phyloP scores from a whole-genome alignment of 768 basidiomycete genomes.

The Mycena indigotica region DNA sequence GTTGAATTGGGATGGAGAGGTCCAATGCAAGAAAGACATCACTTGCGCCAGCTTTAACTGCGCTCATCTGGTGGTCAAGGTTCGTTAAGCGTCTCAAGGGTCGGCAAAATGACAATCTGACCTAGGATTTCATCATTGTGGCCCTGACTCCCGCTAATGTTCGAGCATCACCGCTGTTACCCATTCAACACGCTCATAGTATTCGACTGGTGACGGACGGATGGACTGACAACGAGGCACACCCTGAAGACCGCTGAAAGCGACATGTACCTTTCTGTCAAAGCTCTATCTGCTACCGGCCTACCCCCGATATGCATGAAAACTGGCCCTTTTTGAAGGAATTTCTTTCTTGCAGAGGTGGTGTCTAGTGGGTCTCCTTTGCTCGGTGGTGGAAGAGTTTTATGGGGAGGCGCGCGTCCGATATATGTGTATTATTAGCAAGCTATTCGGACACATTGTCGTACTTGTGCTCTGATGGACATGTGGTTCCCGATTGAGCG shows the following conservation, averaged over 20 bases:
- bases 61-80: conserved; percentile 51
- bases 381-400: background rate
- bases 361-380: too few relatives aligned
- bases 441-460: too few relatives aligned
- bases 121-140: conserved; percentile 58
- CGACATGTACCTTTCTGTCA: conserved; percentile 6
- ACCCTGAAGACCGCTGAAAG: conserved; percentile 39
- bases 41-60: conserved; percentile 47
- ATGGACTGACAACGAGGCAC: conserved; percentile 41
- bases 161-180: conserved; percentile 44
- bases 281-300: background rate
- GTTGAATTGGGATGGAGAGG: conserved; percentile 59
- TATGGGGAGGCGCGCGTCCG: too few relatives aligned
- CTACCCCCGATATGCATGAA: too few relatives aligned
- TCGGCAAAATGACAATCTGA: background rate
- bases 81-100: conserved; percentile 21
- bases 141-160: conserved; percentile 48
- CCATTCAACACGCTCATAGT: conserved; percentile 47
- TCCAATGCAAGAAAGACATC: conserved; percentile 43
- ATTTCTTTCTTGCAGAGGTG: too few relatives aligned
- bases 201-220: conserved; percentile 60
- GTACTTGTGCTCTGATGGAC: conserved; percentile 5
- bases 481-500: conserved; percentile 5
- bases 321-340: too few relatives aligned
- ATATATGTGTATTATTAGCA: too few relatives aligned